Conservation (phyloP, 2,329 filamentous ascomycete species). For the Fusarium udum region DNA sequence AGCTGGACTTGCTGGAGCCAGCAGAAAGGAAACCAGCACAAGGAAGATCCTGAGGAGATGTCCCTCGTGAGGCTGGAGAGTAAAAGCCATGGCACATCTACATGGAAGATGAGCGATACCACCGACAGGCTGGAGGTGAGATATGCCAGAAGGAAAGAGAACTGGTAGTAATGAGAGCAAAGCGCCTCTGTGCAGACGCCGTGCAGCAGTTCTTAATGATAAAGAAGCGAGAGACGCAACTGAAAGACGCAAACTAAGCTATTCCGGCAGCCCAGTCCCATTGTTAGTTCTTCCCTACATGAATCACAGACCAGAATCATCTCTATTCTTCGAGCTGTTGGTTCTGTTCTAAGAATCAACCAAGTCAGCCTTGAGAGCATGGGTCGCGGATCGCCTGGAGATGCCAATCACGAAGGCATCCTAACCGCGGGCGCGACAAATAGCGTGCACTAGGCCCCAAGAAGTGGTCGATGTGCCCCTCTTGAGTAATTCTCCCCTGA, state of each 20-base stretch:
- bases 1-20: slow-evolving; percentile 22
- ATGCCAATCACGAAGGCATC: slow-evolving; percentile 38
- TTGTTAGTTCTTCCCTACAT: slow-evolving; percentile 31
- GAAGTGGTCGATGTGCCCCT: slow-evolving; percentile 1
- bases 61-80: slow-evolving; percentile 29
- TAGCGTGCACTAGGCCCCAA: slow-evolving; percentile 18
- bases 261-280: slow-evolving; percentile 12
- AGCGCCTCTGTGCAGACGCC: slow-evolving; percentile 29
- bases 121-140: slow-evolving; percentile 2
- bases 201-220: slow-evolving; percentile 36
- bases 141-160: slow-evolving; percentile 9
- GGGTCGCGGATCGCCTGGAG: slow-evolving; percentile 34
- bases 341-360: slow-evolving; percentile 30
- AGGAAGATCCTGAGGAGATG: slow-evolving; percentile 30
- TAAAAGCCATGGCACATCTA: slow-evolving; percentile 38
- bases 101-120: slow-evolving; percentile 25
- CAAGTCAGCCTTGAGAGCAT: slow-evolving; percentile 30
- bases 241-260: slow-evolving; percentile 4
- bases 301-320: slow-evolving; percentile 3
- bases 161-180: slow-evolving; percentile 18
- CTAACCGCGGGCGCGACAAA: slow-evolving; percentile 43
- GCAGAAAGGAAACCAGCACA: slow-evolving; percentile 34
- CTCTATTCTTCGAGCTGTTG: slow-evolving; percentile 30
- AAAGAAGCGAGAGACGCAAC: slow-evolving; percentile 25
- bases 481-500: not conserved